Base-by-base conservation (phyloP, 2,329 filamentous ascomycete species). In the Metarhizium sp. region DNA sequence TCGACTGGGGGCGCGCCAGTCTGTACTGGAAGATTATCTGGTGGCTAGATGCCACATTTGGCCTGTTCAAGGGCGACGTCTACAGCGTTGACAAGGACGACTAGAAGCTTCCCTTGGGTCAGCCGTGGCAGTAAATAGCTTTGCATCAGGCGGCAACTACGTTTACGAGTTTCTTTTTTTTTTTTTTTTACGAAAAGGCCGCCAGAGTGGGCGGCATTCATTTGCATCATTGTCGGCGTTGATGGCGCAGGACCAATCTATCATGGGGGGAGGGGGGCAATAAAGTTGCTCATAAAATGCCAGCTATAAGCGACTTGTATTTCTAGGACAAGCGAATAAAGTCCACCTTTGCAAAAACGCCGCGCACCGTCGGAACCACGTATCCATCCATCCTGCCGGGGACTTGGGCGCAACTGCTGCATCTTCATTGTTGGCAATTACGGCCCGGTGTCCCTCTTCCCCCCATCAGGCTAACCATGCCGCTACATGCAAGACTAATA, bases 1-100 rank as follows among this genome's bases (percentile, higher is more conserved):
- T 96, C 62, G 92, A 96, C 69, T 88, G 85, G 76, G 81, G 81
- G 46, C 73, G 73, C 49, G 84, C 84, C 11, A 86, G 82, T 58
- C 69, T 86, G 58, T 87, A 86, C 71, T 87, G 84, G 84, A 82
- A 81, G 68, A 64, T 86, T 47, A 81, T 86, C 61, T 86, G 79
- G 72, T 84, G 76, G 73, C 71, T 86, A 29, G 83, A 86, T 63
- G 71, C 73, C 18, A 77, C 75, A 54, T 82, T 85, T 63, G 72
- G 75, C 4, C 71, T 85, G 43, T 85, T 85, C 65, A 76, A 76
- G 46, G 77, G 80, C 25, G 81, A 84, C 61, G 78, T 85, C 55
- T 73, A 78, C 57, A 77, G 71, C 62, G 73, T 74, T 10, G 80
- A 82, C 59, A 82, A 81, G 71, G 81, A 85, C 56, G 81, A 84